These are phyloP conservation scores for Paralagenidium karlingii DNA, from an alignment of 352 stramenopile species.

Conservation along the genomic window DNA sequence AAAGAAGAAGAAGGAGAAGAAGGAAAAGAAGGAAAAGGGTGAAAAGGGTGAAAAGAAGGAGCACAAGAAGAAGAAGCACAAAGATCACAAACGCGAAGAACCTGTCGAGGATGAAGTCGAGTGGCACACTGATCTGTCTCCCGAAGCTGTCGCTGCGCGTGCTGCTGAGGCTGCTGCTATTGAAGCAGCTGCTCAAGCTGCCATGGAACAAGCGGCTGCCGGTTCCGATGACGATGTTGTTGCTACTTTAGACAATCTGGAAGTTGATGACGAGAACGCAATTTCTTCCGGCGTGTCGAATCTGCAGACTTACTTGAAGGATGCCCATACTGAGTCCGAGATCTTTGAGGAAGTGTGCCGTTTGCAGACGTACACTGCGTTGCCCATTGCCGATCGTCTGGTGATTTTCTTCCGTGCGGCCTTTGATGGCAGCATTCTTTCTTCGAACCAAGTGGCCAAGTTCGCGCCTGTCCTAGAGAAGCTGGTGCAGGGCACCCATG, in stretches of 20 bases:
- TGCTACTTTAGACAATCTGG: slow-evolving; percentile 66
- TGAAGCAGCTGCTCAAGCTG: slow-evolving; percentile 55
- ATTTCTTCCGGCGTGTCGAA: slow-evolving; percentile 60
- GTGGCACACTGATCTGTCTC: slow-evolving; percentile 79
- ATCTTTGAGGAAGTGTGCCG: slow-evolving; percentile 87
- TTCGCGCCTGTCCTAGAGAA: slow-evolving; percentile 79
- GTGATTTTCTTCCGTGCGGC: slow-evolving; percentile 89
- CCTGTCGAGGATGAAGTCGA: slow-evolving; percentile 62
- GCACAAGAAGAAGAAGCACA: slow-evolving; percentile 74
- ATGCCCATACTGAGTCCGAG: slow-evolving; percentile 31
- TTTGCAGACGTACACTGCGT: slow-evolving; percentile 84
- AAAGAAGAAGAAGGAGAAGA: slow-evolving; percentile 53
- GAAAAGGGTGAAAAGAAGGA: slow-evolving; percentile 52
- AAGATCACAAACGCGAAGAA: slow-evolving; percentile 27
- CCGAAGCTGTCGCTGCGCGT: slow-evolving; percentile 67
- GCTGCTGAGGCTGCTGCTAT: slow-evolving; percentile 73
- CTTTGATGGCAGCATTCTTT: slow-evolving; percentile 83
- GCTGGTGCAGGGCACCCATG: slow-evolving; percentile 72
- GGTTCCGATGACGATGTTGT: slow-evolving; percentile 37
- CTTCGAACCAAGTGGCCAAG: slow-evolving; percentile 85
- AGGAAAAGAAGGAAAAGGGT: slow-evolving; percentile 53
- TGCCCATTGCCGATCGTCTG: slow-evolving; percentile 89
- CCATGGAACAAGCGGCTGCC: slow-evolving; percentile 19
- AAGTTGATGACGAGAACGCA: slow-evolving; percentile 77
- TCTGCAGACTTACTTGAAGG: slow-evolving; percentile 39